Conservation (phyloP, 140 eudicot species). For the Anethum foeniculum region DNA sequence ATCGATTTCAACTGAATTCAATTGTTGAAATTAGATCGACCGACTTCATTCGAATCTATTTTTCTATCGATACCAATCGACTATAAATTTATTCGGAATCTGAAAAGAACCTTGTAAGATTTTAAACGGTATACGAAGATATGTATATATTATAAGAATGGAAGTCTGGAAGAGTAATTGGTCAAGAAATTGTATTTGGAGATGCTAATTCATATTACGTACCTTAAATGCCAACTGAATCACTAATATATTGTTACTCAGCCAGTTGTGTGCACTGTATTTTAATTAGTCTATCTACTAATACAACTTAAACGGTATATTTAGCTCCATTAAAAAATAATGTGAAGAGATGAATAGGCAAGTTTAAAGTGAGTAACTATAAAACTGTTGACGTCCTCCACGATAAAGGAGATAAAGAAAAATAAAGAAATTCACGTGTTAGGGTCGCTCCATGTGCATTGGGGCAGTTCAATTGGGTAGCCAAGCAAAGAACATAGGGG, state of each 20-base stretch:
- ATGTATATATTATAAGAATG: neutral
- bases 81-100: neutral
- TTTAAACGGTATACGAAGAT: neutral
- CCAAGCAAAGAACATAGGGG: neutral
- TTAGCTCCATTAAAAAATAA: neutral
- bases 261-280: neutral
- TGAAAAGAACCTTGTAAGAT: neutral
- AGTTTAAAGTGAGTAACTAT: neutral
- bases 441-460: slow-evolving; percentile 18
- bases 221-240: neutral
- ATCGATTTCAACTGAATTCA: neutral
- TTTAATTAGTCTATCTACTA: neutral
- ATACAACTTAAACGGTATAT: neutral
- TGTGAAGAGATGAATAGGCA: neutral
- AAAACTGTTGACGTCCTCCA: slow-evolving; percentile 1
- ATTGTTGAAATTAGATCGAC: too few relatives aligned
- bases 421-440: slow-evolving; percentile 11
- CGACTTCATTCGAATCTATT: too few relatives aligned
- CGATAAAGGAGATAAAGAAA: slow-evolving; percentile 1
- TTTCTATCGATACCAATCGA: too few relatives aligned
- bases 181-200: neutral
- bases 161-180: neutral
- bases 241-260: neutral
- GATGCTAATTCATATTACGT: neutral
- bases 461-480: slow-evolving; percentile 7